phyloP scores from a whole-genome alignment of 2,329 filamentous ascomycete species.

The Myriosclerotinia curreyana region DNA sequence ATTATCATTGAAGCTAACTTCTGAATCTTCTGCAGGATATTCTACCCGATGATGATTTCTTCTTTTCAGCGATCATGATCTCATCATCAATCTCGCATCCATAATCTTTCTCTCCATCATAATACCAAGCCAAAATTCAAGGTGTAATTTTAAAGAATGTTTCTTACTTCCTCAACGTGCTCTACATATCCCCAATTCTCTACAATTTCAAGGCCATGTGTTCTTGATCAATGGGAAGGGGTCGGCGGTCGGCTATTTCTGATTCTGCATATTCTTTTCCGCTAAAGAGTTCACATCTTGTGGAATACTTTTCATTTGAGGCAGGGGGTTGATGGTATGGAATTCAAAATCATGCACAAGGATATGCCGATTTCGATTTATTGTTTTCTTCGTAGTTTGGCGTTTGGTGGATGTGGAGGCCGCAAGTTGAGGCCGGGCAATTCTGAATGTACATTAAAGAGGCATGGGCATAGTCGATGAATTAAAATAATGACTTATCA shows the following conservation, averaged over 20 bases:
- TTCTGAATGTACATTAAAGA: conserved; percentile 20
- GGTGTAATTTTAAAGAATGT: conserved; percentile 16
- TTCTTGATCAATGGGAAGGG: neutral
- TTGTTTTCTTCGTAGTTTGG: conserved; percentile 22
- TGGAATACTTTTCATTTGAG: neutral
- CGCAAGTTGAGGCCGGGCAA: neutral
- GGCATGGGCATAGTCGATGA: conserved; percentile 2
- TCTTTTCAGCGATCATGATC: neutral
- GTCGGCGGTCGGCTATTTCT: neutral
- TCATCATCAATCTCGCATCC: neutral
- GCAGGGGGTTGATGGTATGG: conserved; percentile 1
- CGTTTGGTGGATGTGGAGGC: conserved; percentile 21
- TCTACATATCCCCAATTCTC: neutral
- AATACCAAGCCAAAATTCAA: neutral
- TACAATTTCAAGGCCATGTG: neutral
- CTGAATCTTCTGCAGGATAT: conserved; percentile 22
- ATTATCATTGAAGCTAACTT: conserved; percentile 24
- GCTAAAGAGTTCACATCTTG: neutral
- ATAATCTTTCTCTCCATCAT: neutral
- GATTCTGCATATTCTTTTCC: neutral
- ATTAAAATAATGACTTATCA: conserved; percentile 7
- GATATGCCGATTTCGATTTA: conserved; percentile 3
- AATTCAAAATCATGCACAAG: conserved; percentile 23
- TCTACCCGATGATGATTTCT: conserved; percentile 22
- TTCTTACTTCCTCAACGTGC: neutral